phyloP scores from a whole-genome alignment of 805 yeast genomes.

The Metschnikowia cubensis region DNA sequence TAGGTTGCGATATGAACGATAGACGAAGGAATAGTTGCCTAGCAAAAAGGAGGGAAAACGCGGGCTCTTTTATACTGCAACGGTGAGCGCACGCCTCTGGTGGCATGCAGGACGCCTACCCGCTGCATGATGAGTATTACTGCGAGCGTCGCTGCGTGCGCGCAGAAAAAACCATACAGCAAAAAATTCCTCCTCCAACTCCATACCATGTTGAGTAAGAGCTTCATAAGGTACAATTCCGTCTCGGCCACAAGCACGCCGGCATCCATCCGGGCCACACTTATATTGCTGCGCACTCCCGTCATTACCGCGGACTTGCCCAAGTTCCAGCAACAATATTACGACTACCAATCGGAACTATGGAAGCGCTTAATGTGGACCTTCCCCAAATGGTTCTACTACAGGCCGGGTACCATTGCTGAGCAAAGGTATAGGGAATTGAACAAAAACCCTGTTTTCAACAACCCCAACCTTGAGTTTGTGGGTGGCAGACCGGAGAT shows the following conservation, averaged over 20 bases:
- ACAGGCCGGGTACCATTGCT: constrained; percentile 82
- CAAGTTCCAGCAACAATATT: constrained; percentile 69
- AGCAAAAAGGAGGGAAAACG: too few species aligned
- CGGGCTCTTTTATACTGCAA: constrained; percentile 7
- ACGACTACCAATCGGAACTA: constrained; percentile 78
- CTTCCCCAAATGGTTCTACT: constrained; percentile 90
- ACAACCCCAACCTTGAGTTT: constrained; percentile 72
- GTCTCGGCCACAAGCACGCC: constrained; percentile 12
- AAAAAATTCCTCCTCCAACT: constrained; percentile 11
- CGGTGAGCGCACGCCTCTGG: constrained; percentile 12
- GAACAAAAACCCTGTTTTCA: constrained; percentile 70
- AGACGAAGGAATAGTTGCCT: not conserved
- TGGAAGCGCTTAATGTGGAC: constrained; percentile 96
- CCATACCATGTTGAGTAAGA: constrained; percentile 12
- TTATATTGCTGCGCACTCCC: constrained; percentile 78
- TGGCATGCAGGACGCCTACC: not conserved
- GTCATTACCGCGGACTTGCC: constrained; percentile 74
- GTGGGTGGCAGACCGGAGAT: constrained; percentile 83
- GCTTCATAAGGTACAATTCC: constrained; percentile 15
- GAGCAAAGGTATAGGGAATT: constrained; percentile 74
- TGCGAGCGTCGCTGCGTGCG: constrained; percentile 2
- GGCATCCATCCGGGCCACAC: constrained; percentile 36
- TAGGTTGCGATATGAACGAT: not conserved
- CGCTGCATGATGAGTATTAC: not conserved
- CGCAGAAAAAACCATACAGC: constrained; percentile 4